Percentiles rank a stretch among this genome's conserved stretches.
These are phyloP conservation scores for Tolypocladium ovalisporum DNA, from an alignment of 2,329 filamentous ascomycete genomes.

Conservation along the genomic window DNA sequence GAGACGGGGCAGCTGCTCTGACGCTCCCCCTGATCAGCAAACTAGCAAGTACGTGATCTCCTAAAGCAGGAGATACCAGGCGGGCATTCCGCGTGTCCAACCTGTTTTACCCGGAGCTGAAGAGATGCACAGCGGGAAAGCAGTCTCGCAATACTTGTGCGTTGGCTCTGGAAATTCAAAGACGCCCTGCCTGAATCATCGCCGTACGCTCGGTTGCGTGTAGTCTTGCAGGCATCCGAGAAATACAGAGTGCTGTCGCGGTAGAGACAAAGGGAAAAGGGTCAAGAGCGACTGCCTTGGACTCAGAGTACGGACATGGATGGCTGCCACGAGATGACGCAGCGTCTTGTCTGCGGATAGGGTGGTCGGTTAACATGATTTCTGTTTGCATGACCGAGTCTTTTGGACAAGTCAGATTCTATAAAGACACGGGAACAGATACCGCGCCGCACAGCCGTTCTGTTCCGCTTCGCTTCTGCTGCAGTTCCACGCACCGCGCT, in stretches of 20 bases:
- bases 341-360: background rate
- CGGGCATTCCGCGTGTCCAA: background rate
- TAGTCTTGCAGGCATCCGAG: background rate
- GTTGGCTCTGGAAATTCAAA: background rate
- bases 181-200: background rate
- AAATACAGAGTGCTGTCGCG: background rate
- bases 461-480: background rate
- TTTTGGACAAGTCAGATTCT: background rate
- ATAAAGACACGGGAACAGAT: no score
- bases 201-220: background rate
- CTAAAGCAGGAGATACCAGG: background rate
- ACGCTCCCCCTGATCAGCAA: background rate
- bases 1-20: background rate
- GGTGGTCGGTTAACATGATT: no score
- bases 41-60: background rate
- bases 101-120: background rate
- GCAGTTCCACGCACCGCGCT: background rate
- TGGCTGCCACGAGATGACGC: background rate
- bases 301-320: background rate
- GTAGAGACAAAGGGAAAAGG: background rate
- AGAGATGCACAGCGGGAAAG: background rate
- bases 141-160: background rate
- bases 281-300: background rate
- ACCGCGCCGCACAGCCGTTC: background rate
- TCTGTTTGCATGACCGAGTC: background rate